Evolutionary conservation across 768 basidiomycete species (phyloP), one percentile per base, ranked within the genome.

Genomic region (Ramaria rubella): DNA sequence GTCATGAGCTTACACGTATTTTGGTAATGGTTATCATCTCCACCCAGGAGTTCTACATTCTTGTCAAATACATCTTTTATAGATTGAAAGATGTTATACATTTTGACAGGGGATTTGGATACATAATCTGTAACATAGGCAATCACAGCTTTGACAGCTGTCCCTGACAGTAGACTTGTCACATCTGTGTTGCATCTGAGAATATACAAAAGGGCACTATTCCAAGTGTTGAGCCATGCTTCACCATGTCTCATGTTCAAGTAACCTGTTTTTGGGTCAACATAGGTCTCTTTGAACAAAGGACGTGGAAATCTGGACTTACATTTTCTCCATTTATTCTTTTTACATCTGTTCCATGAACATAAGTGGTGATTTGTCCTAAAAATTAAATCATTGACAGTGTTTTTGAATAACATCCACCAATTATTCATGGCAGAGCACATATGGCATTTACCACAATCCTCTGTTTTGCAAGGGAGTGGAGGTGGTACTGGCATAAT

Each of bases 51-150:
- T 17, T 69, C 63, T 31, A 45, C 12, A 45, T 64, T 63, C 43
- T 53, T 66, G 3, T 60, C 34, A 59, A 69, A 67, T 9, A 70
- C 59, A 11, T 29, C 52, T 4, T 51, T 44, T 0, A 72, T 59
- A 7, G 68, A 56, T 0, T 73, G 65, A 63, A 77, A 75, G 26
- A 74, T 65, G 14, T 62, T 62, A 61, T 73, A 66, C 0, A 71
- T 74, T 44, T 75, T 77, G 11, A 79, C 58, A 1, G 61, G 42
- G 0, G 64, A 44, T 59, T 79, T 79, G 0, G 73, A 75, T 0
- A n/a, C n/a, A n/a, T n/a, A n/a, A n/a, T n/a, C n/a, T n/a, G n/a
- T n/a, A n/a, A n/a, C n/a, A n/a, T n/a, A n/a, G n/a, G n/a, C n/a
- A n/a, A n/a, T n/a, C n/a, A n/a, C n/a, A n/a, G n/a, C n/a, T n/a